A percentile compares a stretch with the other conserved stretches of the same genome.
Evolutionary conservation across 208 protist genomes (phyloP).

Genomic region (Acanthamoeba triangularis): DNA sequence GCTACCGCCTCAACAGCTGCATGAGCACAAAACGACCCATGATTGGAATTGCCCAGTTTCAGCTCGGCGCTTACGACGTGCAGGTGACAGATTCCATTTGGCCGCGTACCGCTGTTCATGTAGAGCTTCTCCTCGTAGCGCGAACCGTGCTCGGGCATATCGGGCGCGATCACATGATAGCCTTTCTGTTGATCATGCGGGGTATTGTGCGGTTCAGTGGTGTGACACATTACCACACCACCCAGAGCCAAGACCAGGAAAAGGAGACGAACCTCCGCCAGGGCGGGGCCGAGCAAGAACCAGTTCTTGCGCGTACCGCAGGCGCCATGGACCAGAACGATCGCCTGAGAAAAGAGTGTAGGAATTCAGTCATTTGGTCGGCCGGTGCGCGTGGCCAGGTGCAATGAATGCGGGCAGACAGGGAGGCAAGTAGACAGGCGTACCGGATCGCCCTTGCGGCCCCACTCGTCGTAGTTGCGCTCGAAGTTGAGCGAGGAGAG

Average conservation of each 20-base stretch:
- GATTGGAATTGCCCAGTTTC: background rate
- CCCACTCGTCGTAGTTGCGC: conserved; percentile 14
- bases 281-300: conserved; percentile 30
- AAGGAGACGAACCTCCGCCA: conserved; percentile 11
- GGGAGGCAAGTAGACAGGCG: background rate
- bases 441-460: conserved; percentile 14
- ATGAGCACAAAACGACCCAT: background rate
- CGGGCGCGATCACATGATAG: conserved; percentile 15
- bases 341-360: background rate
- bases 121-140: conserved; percentile 12
- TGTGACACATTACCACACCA: too few relatives aligned
- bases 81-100: background rate
- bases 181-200: background rate
- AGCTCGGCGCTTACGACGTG: background rate
- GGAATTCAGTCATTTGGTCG: background rate
- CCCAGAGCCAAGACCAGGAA: too few relatives aligned
- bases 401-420: too few relatives aligned
- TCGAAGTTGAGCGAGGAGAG: conserved; percentile 45
- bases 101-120: conserved; percentile 20
- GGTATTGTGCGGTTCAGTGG: background rate
- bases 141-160: conserved; percentile 47
- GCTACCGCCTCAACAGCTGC: conserved; percentile 36
- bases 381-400: background rate
- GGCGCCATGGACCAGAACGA: conserved; percentile 2
- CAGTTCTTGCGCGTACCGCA: conserved; percentile 15